Percentiles rank a stretch among this genome's conserved stretches.
These are phyloP conservation scores for Dactylellina cionopaga DNA, from an alignment of 2,329 filamentous ascomycete genomes.

Conservation along the genomic window DNA sequence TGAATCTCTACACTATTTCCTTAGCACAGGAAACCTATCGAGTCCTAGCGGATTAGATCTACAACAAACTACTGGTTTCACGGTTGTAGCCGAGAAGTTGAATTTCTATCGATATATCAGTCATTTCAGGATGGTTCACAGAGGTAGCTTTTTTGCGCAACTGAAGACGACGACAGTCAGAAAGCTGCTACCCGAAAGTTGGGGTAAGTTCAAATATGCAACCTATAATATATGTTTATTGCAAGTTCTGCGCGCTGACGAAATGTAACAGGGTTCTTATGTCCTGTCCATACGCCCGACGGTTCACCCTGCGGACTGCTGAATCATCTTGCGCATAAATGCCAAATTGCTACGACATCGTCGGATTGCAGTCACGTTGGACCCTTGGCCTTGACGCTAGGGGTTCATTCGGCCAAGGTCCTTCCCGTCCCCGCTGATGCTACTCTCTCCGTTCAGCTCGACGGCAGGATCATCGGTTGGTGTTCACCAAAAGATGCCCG, in stretches of 20 bases:
- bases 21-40: slow-evolving; percentile 92
- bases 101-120: slow-evolving; percentile 99
- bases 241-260: too few relatives aligned
- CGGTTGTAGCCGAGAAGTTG: slow-evolving; percentile 96
- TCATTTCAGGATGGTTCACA: slow-evolving; percentile 98
- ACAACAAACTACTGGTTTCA: slow-evolving; percentile 94
- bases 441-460: slow-evolving; percentile 87
- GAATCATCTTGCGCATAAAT: slow-evolving; percentile 95
- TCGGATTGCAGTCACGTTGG: slow-evolving; percentile 80
- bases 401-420: slow-evolving; percentile 71
- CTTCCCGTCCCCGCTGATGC: slow-evolving; percentile 83
- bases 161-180: slow-evolving; percentile 96
- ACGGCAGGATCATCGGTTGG: slow-evolving; percentile 89
- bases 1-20: slow-evolving; percentile 88
- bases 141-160: slow-evolving; percentile 98
- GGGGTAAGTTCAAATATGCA: slow-evolving; percentile 66
- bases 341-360: slow-evolving; percentile 80
- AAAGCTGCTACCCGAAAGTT: slow-evolving; percentile 94
- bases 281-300: slow-evolving; percentile 96
- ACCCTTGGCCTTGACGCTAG: slow-evolving; percentile 78
- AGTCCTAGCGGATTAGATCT: slow-evolving; percentile 92
- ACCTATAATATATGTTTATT: background rate
- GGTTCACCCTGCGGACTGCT: slow-evolving; percentile 92
- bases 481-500: slow-evolving; percentile 85
- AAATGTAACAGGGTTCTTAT: slow-evolving; percentile 74